Evolutionary conservation across 495 filamentous ascomycete species (phyloP), one percentile per base, ranked within the genome.

Genomic region (Xylona heveae): DNA sequence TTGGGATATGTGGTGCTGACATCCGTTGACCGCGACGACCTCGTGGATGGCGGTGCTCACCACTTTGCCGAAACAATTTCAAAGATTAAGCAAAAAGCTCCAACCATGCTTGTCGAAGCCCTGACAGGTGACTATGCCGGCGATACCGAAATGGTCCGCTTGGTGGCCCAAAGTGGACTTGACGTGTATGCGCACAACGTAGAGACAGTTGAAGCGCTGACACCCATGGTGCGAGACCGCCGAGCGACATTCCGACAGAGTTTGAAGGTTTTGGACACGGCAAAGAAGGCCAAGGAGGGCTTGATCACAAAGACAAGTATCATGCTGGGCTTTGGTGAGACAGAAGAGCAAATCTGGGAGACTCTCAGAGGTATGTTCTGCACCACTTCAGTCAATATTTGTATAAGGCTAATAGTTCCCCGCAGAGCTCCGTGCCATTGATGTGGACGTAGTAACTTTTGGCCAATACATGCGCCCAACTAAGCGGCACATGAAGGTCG

Each of bases 391-490:
- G 9, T 30, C 12, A 21, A 19, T 15, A 10, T 39, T 10, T 1
- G 5, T 4, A 9, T 14, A 19, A 16, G 23, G 19, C 20, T 41
- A 31, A 46, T 49, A 37, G 40, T 31, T 24, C 5, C 5, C 3
- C 21, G 25, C 3, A 63, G 77, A 91, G 46, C 61, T 94, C 18
- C 68, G 88, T 15, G 70, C 68, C 34, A 57, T 70, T 23, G 60
- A 78, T 38, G 83, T 93, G 16, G 88, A 97, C 38, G 80, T 97
- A 8, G 81, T 97, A 23, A 97, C 88, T 0, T 95, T 97, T 37
- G 88, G 90, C 3, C 88, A 97, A 61, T 97, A 97, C 59, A 97
- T 97, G 88, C 77, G 83, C 3, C 88, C 88, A 7, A 97, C 88
- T 6, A 95, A 93, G 64, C 67, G 83, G 3, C 88, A 97, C 54